Evolutionary conservation across 2,329 filamentous ascomycete genomes (phyloP).

Genomic region (Diaporthe nobilis): DNA sequence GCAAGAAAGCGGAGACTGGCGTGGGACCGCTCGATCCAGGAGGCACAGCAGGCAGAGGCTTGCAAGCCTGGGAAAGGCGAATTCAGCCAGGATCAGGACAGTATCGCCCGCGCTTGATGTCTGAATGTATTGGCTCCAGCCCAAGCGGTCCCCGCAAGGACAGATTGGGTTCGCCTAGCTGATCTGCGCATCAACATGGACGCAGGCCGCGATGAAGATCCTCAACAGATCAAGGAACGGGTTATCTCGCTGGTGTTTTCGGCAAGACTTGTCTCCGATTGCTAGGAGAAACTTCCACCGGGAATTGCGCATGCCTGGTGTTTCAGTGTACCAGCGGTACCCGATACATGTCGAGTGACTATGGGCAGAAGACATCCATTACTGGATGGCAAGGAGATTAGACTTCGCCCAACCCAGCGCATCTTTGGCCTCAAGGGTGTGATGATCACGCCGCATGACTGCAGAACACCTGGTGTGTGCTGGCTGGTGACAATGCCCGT

Average conservation of each 20-base stretch:
- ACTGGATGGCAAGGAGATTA: slow-evolving; percentile 21
- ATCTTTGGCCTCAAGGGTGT: slow-evolving; percentile 9
- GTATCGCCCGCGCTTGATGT: slow-evolving; percentile 3
- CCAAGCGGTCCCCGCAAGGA: not conserved
- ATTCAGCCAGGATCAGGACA: not conserved
- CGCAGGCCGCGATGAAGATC: slow-evolving; percentile 6
- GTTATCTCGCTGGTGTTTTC: slow-evolving; percentile 6
- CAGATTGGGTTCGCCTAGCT: not conserved
- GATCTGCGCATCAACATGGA: not conserved
- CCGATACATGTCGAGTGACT: slow-evolving; percentile 24
- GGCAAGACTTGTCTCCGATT: not conserved
- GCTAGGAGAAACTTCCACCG: slow-evolving; percentile 6
- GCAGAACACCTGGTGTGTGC: slow-evolving; percentile 4
- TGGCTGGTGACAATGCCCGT: slow-evolving; percentile 4
- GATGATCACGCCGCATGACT: slow-evolving; percentile 37
- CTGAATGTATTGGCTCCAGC: slow-evolving; percentile 16
- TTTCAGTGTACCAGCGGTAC: slow-evolving; percentile 28
- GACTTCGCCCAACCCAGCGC: slow-evolving; percentile 16
- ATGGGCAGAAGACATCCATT: not conserved
- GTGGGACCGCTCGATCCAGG: slow-evolving; percentile 5
- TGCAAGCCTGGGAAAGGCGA: not conserved
- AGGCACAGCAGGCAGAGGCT: slow-evolving; percentile 15
- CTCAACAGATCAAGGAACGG: not conserved
- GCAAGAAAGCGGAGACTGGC: slow-evolving; percentile 11
- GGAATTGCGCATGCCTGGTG: not conserved